These are phyloP conservation scores for Penicillium sp. DNA, from an alignment of 2,329 filamentous ascomycete species.

Conservation along the genomic window DNA sequence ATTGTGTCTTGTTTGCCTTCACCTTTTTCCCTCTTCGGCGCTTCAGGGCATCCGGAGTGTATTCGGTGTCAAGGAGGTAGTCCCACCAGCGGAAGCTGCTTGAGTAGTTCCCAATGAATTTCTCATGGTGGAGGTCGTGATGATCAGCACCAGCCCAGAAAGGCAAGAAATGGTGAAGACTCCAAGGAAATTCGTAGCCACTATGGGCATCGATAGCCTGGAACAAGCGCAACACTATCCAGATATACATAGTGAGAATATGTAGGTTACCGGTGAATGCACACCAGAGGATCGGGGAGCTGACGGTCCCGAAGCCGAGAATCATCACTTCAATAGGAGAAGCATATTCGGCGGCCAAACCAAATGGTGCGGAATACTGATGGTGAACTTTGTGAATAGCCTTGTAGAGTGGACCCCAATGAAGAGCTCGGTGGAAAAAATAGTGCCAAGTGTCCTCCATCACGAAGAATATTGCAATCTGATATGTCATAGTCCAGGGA, in stretches of 20 bases:
- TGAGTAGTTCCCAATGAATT: slow-evolving; percentile 96
- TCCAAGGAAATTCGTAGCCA: slow-evolving; percentile 98
- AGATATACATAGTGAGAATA: slow-evolving; percentile 95
- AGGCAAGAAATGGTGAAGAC: slow-evolving; percentile 87
- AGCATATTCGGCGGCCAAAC: slow-evolving; percentile 93
- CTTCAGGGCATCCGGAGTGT: slow-evolving; percentile 81
- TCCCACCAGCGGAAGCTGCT: slow-evolving; percentile 99
- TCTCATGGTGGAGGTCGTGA: slow-evolving; percentile 96
- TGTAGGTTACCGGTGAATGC: slow-evolving; percentile 82
- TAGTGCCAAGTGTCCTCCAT: slow-evolving; percentile 98
- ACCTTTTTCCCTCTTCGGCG: slow-evolving; percentile 64
- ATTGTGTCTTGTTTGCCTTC: neutral
- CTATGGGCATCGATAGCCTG: slow-evolving; percentile 98
- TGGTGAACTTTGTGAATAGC: slow-evolving; percentile 98
- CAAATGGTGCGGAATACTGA: slow-evolving; percentile 96
- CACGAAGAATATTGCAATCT: slow-evolving; percentile 92
- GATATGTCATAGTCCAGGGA: slow-evolving; percentile 79
- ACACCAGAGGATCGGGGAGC: slow-evolving; percentile 78
- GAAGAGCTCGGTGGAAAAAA: slow-evolving; percentile 88
- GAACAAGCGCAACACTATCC: slow-evolving; percentile 90
- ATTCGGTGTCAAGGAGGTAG: slow-evolving; percentile 88
- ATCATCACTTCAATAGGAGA: slow-evolving; percentile 97
- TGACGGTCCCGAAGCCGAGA: slow-evolving; percentile 81
- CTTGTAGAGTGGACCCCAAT: slow-evolving; percentile 95
- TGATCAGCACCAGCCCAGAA: slow-evolving; percentile 98